These are phyloP conservation scores for Phytopythium aichiense DNA, from an alignment of 352 stramenopile genomes.

Conservation along the genomic window DNA sequence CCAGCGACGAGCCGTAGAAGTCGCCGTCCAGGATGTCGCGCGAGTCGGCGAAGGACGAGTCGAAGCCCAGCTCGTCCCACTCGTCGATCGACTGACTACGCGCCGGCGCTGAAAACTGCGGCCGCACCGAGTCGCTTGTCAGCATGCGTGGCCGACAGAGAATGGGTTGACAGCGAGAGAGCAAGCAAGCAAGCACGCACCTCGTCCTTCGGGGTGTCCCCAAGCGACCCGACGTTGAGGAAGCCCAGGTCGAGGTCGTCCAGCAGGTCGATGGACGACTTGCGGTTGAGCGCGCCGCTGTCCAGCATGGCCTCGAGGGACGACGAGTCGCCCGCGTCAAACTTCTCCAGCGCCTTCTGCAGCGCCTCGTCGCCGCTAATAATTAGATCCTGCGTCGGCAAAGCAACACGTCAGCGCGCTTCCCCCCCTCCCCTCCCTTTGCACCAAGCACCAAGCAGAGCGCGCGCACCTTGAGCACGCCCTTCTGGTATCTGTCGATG, in stretches of 20 bases:
- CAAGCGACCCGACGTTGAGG: slow-evolving; percentile 79
- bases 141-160: background rate
- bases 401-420: background rate
- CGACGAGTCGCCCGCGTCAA: slow-evolving; percentile 81
- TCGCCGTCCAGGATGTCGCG: slow-evolving; percentile 79
- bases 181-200: slow-evolving; percentile 5
- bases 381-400: slow-evolving; percentile 70
- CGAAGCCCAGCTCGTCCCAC: slow-evolving; percentile 85
- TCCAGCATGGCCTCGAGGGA: slow-evolving; percentile 84
- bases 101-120: slow-evolving; percentile 50
- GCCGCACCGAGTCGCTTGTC: background rate
- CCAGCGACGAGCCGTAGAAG: slow-evolving; percentile 80
- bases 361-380: slow-evolving; percentile 89
- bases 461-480: slow-evolving; percentile 74
- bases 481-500: slow-evolving; percentile 90
- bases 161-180: background rate
- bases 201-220: slow-evolving; percentile 82
- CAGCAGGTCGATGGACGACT: slow-evolving; percentile 81
- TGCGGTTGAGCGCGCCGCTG: slow-evolving; percentile 76
- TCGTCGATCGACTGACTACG: slow-evolving; percentile 78
- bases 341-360: slow-evolving; percentile 88
- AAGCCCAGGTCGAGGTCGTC: slow-evolving; percentile 87
- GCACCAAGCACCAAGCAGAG: background rate
- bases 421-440: background rate
- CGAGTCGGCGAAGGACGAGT: slow-evolving; percentile 74